Percentiles rank a stretch among this genome's conserved stretches.
These are phyloP conservation scores for Clavaria fumosa DNA, from an alignment of 768 basidiomycete species.

Conservation along the genomic window DNA sequence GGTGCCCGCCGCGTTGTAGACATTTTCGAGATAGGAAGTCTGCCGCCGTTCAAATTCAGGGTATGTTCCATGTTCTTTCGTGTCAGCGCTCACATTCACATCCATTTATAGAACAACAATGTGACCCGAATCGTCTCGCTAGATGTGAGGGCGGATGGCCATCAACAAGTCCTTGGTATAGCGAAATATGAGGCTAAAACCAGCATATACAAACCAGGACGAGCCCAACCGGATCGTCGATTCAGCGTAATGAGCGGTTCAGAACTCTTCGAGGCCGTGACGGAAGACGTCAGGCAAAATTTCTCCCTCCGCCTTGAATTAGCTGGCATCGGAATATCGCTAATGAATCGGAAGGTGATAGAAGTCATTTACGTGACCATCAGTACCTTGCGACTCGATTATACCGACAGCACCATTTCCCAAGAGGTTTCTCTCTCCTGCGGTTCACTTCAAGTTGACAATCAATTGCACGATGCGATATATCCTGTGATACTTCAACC, in stretches of 20 bases:
- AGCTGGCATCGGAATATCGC: constrained; percentile 82
- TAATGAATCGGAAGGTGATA: constrained; percentile 73
- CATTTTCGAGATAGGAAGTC: constrained; percentile 89
- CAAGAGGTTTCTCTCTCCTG: constrained; percentile 70
- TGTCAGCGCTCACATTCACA: neutral
- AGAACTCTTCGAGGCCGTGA: constrained; percentile 75
- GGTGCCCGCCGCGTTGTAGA: constrained; percentile 56
- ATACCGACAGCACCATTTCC: constrained; percentile 60
- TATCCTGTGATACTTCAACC: constrained; percentile 94
- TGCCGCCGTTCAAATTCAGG: constrained; percentile 76
- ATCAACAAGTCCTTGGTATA: constrained; percentile 73
- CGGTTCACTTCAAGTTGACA: constrained; percentile 88
- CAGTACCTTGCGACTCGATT: constrained; percentile 69
- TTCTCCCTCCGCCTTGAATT: constrained; percentile 60
- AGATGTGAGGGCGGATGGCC: constrained; percentile 83
- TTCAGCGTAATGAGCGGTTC: constrained; percentile 55
- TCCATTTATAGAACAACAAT: constrained; percentile 23
- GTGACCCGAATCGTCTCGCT: constrained; percentile 61
- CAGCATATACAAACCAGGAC: constrained; percentile 72
- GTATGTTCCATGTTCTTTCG: constrained; percentile 25
- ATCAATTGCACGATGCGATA: constrained; percentile 90
- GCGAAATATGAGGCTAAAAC: constrained; percentile 73
- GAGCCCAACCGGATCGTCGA: constrained; percentile 41
- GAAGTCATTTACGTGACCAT: constrained; percentile 85
- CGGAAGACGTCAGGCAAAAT: constrained; percentile 53